These are phyloP conservation scores for Vitis rupestris DNA, from an alignment of 164 flowering plant genomes.

Conservation along the genomic window DNA sequence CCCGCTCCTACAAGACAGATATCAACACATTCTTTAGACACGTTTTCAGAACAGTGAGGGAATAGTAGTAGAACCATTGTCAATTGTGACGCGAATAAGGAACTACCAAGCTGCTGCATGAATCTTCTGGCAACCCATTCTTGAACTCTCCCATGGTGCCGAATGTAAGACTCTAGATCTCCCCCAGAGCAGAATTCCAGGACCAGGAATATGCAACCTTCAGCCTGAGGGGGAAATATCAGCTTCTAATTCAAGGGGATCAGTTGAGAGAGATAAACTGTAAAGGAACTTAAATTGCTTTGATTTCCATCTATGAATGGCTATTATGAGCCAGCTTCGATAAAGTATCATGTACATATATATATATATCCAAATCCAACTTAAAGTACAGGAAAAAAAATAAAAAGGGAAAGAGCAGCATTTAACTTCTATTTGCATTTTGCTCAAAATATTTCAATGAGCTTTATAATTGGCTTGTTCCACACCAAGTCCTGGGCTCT, in stretches of 20 bases:
- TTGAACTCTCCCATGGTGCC: constrained; percentile 50
- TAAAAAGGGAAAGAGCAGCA: not conserved
- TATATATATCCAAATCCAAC: too few relatives aligned
- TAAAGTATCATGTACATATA: too few relatives aligned
- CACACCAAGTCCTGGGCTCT: not conserved
- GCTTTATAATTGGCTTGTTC: not conserved
- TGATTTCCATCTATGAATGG: too few relatives aligned
- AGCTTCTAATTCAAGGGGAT: not conserved
- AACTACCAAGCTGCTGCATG: constrained; percentile 63
- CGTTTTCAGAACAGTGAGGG: not conserved
- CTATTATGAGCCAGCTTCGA: too few relatives aligned
- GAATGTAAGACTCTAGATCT: constrained; percentile 53
- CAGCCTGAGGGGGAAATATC: constrained; percentile 31
- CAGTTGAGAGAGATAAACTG: not conserved
- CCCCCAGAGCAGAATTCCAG: constrained; percentile 72
- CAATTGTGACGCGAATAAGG: not conserved
- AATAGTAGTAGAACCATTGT: not conserved
- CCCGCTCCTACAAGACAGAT: constrained; percentile 52
- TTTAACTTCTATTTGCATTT: not conserved
- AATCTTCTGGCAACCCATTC: constrained; percentile 51
- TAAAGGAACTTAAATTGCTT: too few relatives aligned
- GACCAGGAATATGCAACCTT: constrained; percentile 50
- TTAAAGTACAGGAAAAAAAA: not conserved
- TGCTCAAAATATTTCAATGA: not conserved
- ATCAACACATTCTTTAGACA: not conserved